Percentiles rank a stretch among this genome's conserved stretches.
Evolutionary conservation across 2,329 filamentous ascomycete genomes (phyloP).

Genomic region (Penicillium sp.): DNA sequence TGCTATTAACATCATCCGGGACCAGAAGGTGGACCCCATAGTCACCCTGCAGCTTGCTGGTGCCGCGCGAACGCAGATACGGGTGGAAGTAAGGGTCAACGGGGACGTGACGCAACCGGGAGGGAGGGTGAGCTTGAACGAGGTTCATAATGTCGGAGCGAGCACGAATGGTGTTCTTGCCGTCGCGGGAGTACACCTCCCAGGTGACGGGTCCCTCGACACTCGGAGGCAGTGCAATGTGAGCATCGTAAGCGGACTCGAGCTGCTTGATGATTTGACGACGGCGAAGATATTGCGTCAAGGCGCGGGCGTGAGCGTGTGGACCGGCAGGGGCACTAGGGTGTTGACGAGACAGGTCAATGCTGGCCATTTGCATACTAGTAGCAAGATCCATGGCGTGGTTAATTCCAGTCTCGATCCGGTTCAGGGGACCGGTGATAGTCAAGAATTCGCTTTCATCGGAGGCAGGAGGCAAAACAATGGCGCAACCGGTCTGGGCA

Average conservation of each 20-base stretch:
- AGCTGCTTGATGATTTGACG: constrained; percentile 81
- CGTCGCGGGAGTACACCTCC: constrained; percentile 86
- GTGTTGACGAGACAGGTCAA: constrained; percentile 82
- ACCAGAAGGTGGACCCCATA: constrained; percentile 55
- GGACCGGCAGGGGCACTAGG: constrained; percentile 72
- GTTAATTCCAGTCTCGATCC: constrained; percentile 75
- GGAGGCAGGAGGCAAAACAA: constrained; percentile 76
- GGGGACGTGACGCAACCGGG: constrained; percentile 49
- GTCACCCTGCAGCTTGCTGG: constrained; percentile 44
- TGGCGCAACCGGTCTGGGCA: constrained; percentile 84
- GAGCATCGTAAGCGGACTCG: constrained; percentile 78
- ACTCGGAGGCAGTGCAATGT: constrained; percentile 78
- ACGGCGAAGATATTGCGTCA: constrained; percentile 86
- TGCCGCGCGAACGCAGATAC: constrained; percentile 47
- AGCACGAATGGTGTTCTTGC: constrained; percentile 69
- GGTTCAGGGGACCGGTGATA: constrained; percentile 77
- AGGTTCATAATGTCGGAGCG: constrained; percentile 55
- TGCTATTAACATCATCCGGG: constrained; percentile 49
- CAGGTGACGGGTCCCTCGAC: constrained; percentile 72
- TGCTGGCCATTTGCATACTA: constrained; percentile 80
- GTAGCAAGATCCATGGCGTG: constrained; percentile 87
- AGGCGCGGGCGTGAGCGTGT: constrained; percentile 77
- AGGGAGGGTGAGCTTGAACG: constrained; percentile 53
- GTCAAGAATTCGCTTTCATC: constrained; percentile 83
- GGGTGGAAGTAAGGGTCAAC: constrained; percentile 56